Percentiles rank a stretch among this genome's conserved stretches.
Conservation (phyloP, 129 eudicot genomes). For the Arctium minus region DNA sequence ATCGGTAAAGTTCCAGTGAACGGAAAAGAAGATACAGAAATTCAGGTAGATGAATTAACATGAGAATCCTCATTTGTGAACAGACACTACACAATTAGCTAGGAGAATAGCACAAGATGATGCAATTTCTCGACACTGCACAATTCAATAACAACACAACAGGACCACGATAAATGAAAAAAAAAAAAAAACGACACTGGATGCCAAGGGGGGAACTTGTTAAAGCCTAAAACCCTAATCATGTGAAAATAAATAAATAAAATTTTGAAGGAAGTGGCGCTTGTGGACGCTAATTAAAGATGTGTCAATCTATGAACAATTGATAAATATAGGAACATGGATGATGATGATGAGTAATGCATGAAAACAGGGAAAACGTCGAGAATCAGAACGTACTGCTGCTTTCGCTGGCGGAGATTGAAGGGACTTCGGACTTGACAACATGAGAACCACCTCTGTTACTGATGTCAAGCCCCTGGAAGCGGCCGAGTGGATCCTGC, state of each 20-base stretch:
- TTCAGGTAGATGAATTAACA: conserved; percentile 8
- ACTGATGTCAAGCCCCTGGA: conserved; percentile 72
- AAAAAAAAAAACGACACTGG: conserved; percentile 4
- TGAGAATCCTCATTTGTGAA: neutral
- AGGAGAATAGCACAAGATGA: conserved; percentile 28
- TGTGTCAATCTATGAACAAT: conserved; percentile 64
- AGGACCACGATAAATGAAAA: conserved; percentile 1
- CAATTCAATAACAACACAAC: conserved; percentile 13
- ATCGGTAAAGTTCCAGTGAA: neutral
- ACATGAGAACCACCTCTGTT: conserved; percentile 43
- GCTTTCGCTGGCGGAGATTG: conserved; percentile 73
- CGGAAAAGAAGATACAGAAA: neutral
- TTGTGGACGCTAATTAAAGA: conserved; percentile 23
- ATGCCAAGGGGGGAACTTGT: conserved; percentile 16
- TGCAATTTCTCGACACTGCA: conserved; percentile 9
- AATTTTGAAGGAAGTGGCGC: conserved; percentile 18
- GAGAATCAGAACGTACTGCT: conserved; percentile 57
- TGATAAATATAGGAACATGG: conserved; percentile 11
- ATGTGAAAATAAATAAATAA: conserved; percentile 27
- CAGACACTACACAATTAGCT: conserved; percentile 19
- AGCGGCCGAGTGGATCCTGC: conserved; percentile 62
- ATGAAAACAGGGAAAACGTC: neutral
- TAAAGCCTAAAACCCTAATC: conserved; percentile 40
- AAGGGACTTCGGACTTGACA: conserved; percentile 62
- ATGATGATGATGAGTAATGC: neutral